Evolutionary conservation across 495 filamentous ascomycete species (phyloP).

Genomic region (Lepidopterella palustris): DNA sequence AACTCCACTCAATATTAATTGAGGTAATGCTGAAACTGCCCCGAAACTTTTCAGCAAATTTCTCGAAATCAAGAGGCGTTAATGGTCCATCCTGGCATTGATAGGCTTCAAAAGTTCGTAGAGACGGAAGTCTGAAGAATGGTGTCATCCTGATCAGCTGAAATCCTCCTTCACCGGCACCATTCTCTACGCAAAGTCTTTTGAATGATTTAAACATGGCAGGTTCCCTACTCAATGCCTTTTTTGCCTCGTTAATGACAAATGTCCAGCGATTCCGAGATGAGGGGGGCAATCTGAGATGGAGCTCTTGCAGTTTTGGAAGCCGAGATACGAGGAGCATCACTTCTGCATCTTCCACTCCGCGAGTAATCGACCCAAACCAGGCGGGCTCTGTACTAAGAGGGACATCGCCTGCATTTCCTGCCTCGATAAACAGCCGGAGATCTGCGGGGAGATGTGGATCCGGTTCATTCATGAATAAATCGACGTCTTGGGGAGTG

Average conservation of each 20-base stretch:
- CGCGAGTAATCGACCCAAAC: not conserved
- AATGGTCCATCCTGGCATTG: not conserved
- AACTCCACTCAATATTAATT: not conserved
- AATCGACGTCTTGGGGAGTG: not conserved
- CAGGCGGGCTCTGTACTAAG: not conserved
- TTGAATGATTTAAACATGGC: not conserved
- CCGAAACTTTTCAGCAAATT: not conserved
- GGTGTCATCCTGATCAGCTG: not conserved
- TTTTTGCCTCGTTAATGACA: not conserved
- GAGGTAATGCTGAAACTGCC: not conserved
- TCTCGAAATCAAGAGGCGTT: not conserved
- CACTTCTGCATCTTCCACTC: not conserved
- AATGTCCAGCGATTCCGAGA: not conserved
- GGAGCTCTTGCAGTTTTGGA: not conserved
- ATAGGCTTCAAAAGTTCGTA: constrained; percentile 1
- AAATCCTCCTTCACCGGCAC: not conserved
- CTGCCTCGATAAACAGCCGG: not conserved
- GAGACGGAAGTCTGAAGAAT: not conserved
- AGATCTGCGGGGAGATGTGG: not conserved
- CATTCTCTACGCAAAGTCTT: constrained; percentile 1
- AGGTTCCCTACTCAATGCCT: not conserved
- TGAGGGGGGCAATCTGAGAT: not conserved
- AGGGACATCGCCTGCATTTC: not conserved
- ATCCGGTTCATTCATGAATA: not conserved
- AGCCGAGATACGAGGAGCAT: not conserved